phyloP scores from a whole-genome alignment of 257 asterid genomes.

The Haberlea rhodopensis region DNA sequence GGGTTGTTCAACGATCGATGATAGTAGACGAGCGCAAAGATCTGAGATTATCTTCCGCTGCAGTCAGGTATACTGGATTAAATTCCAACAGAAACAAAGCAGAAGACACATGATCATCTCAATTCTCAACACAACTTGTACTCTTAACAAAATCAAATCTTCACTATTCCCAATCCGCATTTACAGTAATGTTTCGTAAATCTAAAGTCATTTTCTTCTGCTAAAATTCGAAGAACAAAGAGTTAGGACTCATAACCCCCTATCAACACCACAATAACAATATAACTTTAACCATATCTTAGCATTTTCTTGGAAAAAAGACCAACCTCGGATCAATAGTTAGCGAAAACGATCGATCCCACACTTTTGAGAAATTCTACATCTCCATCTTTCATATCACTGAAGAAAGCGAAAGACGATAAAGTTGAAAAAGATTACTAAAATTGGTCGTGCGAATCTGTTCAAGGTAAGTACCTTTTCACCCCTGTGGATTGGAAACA shows the following conservation, averaged over 20 bases:
- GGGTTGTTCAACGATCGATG: no score
- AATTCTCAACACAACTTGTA: not conserved
- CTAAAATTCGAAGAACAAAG: slow-evolving; percentile 77
- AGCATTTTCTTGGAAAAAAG: slow-evolving; percentile 23
- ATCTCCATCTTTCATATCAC: slow-evolving; percentile 54
- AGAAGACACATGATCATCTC: not conserved
- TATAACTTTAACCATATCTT: slow-evolving; percentile 28
- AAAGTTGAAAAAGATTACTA: not conserved
- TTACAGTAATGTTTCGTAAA: slow-evolving; percentile 36
- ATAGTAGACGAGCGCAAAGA: no score
- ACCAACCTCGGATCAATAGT: slow-evolving; percentile 37
- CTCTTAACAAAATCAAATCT: slow-evolving; percentile 40
- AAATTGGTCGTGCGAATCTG: not conserved
- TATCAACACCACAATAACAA: slow-evolving; percentile 47
- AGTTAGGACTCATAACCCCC: slow-evolving; percentile 56
- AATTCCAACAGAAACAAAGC: no score
- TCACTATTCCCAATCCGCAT: slow-evolving; percentile 39
- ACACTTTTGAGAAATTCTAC: slow-evolving; percentile 29
- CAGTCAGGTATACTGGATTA: no score
- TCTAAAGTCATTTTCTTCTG: slow-evolving; percentile 63
- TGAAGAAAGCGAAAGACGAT: slow-evolving; percentile 25
- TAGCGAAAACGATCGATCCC: slow-evolving; percentile 26
- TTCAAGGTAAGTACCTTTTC: slow-evolving; percentile 45
- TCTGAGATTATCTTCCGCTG: no score
- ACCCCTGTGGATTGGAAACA: slow-evolving; percentile 58